These are phyloP conservation scores for Lolium perenne DNA, from an alignment of 176 grass and related monocot genomes.

Conservation along the genomic window DNA sequence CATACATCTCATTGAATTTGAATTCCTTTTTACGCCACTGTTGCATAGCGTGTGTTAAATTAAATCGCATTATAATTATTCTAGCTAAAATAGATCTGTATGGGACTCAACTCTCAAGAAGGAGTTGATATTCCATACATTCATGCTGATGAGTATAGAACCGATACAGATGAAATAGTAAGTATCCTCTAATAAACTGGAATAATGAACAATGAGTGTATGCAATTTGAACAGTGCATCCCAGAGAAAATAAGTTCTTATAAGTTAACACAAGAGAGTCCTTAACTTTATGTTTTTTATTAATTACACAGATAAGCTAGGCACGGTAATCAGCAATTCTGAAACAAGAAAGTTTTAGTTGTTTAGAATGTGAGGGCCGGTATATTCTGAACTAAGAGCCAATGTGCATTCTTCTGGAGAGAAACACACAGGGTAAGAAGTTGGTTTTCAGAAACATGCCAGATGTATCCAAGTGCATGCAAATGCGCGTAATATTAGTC, in stretches of 20 bases:
- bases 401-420: conserved; percentile 21
- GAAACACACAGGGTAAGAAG: background rate
- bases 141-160: background rate
- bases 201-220: background rate
- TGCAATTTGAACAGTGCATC: background rate
- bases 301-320: conserved; percentile 1
- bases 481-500: background rate
- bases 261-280: background rate
- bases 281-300: conserved; percentile 5
- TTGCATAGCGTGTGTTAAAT: background rate
- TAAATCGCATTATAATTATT: background rate
- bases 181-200: conserved; percentile 1
- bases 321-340: background rate
- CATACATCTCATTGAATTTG: background rate
- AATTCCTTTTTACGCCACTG: background rate
- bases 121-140: background rate
- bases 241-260: conserved; percentile 8
- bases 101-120: conserved; percentile 15
- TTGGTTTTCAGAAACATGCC: conserved; percentile 1
- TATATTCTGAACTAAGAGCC: conserved; percentile 1
- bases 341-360: conserved; percentile 21
- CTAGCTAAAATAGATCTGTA: conserved; percentile 19
- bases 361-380: background rate
- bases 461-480: background rate
- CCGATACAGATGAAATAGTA: background rate